Evolutionary conservation across 2,329 filamentous ascomycete genomes (phyloP), one percentile per base, ranked within the genome.

Genomic region (Pseudopyrenochaeta lycopersici): DNA sequence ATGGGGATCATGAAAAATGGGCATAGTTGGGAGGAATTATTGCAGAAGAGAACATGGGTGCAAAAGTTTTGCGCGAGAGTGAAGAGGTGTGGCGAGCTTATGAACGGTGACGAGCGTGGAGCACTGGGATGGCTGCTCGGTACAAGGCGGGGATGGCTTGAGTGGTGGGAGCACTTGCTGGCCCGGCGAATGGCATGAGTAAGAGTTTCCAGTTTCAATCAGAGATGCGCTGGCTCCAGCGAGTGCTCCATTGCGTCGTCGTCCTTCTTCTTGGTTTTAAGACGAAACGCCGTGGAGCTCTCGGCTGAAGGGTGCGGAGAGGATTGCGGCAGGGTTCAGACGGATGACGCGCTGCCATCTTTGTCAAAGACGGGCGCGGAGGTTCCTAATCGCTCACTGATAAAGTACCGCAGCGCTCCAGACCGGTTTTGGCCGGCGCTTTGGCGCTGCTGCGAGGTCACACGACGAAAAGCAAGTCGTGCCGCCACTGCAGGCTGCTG

Each of bases 1-100:
- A 64, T 62, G 52, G 32, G 66, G 66, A 63, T 76, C 73, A 72
- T 76, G 74, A 56, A 76, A 76, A 52, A 76, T 75, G 54, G 74
- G 74, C 74, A 76, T 76, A 51, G 41, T 70, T 56, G 47, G 52
- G 60, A 57, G 52, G 53, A 49, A 23, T 43, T 46, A 49, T 55
- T 31, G 54, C 56, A 49, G 40, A 29, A 42, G 53, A 64, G 35
- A 63, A 58, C 72, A 75, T 74, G 54, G 54, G 62, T 54, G 64
- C 56, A 54, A 29, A 46, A 21, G 23, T 27, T 50, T 43, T 33
- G 48, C 48, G 38, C 45, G 41, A 36, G 23, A 43, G 21, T 31
- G 36, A 46, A 43, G 36, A 45, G 50, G 32, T 46, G 50, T 56
- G 51, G 63, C 51, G 54, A 53, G 38, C 23, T 48, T 33, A 46